These are phyloP conservation scores for Rhazya stricta DNA, from an alignment of 257 asterid species.

Conservation along the genomic window DNA sequence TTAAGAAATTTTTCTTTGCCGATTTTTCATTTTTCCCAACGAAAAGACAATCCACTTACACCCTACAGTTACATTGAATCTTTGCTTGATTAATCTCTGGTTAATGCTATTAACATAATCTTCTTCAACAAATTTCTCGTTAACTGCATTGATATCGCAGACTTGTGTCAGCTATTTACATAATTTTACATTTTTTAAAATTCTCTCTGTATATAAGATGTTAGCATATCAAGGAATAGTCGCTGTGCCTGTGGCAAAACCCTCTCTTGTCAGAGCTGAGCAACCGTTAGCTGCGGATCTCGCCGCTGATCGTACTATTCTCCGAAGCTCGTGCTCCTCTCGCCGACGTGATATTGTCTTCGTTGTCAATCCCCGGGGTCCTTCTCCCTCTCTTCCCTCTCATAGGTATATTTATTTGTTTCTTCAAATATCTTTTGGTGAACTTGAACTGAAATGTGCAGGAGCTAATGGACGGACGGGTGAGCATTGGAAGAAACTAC, in stretches of 20 bases:
- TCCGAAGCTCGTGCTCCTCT: conserved; percentile 35
- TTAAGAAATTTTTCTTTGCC: no score
- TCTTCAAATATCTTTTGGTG: neutral
- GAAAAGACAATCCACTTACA: no score
- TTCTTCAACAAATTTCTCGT: neutral
- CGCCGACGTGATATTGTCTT: conserved; percentile 85
- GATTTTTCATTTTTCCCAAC: no score
- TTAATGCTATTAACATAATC: neutral
- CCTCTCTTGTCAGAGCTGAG: conserved; percentile 58
- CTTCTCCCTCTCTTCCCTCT: conserved; percentile 1
- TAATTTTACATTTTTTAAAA: neutral
- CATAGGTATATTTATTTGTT: neutral
- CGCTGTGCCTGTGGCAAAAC: conserved; percentile 55
- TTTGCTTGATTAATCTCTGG: neutral
- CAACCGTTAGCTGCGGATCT: conserved; percentile 60
- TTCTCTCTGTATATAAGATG: conserved; percentile 22
- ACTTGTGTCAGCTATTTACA: neutral
- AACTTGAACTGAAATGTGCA: conserved; percentile 33
- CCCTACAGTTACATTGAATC: no score
- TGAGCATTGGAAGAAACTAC: conserved; percentile 86
- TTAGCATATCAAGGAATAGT: conserved; percentile 37
- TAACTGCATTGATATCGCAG: neutral
- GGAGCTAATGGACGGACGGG: conserved; percentile 97
- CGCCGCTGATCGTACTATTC: conserved; percentile 39
- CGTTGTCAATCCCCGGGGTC: conserved; percentile 87